A percentile compares a stretch with the other conserved stretches of the same genome.
These are phyloP conservation scores for Sarocladiaceae sp. DNA, from an alignment of 2,329 filamentous ascomycete species.

Conservation along the genomic window DNA sequence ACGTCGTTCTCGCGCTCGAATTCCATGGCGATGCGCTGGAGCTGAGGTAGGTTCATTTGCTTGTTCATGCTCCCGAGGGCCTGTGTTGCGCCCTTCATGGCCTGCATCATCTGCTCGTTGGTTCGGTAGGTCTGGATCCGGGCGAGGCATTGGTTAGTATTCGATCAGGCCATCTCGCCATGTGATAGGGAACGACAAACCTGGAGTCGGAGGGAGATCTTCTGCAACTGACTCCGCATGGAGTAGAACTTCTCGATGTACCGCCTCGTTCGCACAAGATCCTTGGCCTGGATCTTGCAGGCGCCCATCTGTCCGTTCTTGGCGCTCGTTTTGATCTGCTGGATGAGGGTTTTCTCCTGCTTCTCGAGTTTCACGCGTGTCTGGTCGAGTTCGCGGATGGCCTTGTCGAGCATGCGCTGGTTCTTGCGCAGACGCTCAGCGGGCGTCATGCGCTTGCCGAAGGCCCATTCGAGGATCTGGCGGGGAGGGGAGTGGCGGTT, in stretches of 20 bases:
- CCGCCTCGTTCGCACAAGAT: slow-evolving; percentile 84
- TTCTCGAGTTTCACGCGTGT: slow-evolving; percentile 95
- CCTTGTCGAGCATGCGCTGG: slow-evolving; percentile 94
- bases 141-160: not conserved
- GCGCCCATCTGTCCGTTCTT: slow-evolving; percentile 99
- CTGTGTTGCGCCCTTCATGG: slow-evolving; percentile 95
- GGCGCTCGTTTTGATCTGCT: slow-evolving; percentile 96
- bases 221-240: slow-evolving; percentile 95
- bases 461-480: slow-evolving; percentile 96
- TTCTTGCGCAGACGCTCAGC: slow-evolving; percentile 88
- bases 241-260: slow-evolving; percentile 98
- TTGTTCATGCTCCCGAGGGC: slow-evolving; percentile 95
- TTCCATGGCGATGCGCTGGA: slow-evolving; percentile 97
- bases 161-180: not conserved
- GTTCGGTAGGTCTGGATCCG: slow-evolving; percentile 81
- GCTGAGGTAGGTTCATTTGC: slow-evolving; percentile 91
- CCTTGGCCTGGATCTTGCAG: slow-evolving; percentile 96
- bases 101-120: slow-evolving; percentile 99
- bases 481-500: not conserved
- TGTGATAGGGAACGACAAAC: slow-evolving; percentile 39
- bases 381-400: slow-evolving; percentile 90
- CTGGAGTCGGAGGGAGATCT: slow-evolving; percentile 91
- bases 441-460: slow-evolving; percentile 98
- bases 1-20: slow-evolving; percentile 99
- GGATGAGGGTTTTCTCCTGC: slow-evolving; percentile 94